Conservation (phyloP, 495 filamentous ascomycete genomes). For the Aspergillus cavernicola region DNA sequence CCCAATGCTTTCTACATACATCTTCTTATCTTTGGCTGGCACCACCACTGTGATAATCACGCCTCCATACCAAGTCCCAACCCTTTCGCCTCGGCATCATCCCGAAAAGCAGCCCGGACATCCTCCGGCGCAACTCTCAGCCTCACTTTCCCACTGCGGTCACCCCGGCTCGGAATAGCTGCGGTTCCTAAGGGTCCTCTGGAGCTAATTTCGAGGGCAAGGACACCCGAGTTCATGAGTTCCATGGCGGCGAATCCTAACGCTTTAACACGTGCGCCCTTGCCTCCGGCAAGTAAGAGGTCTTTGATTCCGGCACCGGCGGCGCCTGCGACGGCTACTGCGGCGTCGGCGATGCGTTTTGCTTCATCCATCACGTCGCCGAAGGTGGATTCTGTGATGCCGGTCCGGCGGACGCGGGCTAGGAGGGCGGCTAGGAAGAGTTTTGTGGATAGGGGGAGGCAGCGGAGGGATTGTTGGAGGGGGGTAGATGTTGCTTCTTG, state of each 20-base stretch:
- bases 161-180: constrained; percentile 56
- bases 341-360: constrained; percentile 61
- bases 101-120: constrained; percentile 77
- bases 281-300: constrained; percentile 40
- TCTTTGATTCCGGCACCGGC: constrained; percentile 40
- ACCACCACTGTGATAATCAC: constrained; percentile 15
- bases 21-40: neutral
- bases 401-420: constrained; percentile 73
- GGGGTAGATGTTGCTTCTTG: constrained; percentile 91
- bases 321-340: constrained; percentile 43
- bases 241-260: constrained; percentile 72
- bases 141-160: constrained; percentile 81
- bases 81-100: constrained; percentile 80
- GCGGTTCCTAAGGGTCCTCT: constrained; percentile 31
- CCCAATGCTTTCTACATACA: constrained; percentile 9
- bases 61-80: constrained; percentile 52
- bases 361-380: constrained; percentile 93
- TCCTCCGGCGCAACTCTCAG: constrained; percentile 87
- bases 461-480: constrained; percentile 79
- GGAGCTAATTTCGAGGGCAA: constrained; percentile 67
- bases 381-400: constrained; percentile 79
- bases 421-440: constrained; percentile 80
- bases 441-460: constrained; percentile 76
- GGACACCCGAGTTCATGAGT: constrained; percentile 79
- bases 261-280: constrained; percentile 56